Percentiles rank a stretch among this genome's conserved stretches.
Evolutionary conservation across 139 green algal species (phyloP).

Genomic region (Chlorella sp.): DNA sequence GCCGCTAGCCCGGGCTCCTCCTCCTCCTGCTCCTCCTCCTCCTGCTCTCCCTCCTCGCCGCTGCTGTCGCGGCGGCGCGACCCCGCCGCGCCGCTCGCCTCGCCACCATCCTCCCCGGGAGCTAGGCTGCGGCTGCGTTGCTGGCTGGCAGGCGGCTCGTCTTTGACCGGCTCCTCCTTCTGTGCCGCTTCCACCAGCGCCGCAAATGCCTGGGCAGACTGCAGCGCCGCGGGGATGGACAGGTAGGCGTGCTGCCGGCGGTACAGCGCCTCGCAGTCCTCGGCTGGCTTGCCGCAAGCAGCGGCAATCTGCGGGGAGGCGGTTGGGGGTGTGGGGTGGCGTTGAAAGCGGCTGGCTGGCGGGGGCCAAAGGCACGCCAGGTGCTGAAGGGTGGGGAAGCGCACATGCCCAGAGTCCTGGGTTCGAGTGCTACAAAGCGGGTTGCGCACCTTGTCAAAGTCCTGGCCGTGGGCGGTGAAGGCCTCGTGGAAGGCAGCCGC

Average conservation of each 20-base stretch:
- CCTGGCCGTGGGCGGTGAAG: slow-evolving; percentile 38
- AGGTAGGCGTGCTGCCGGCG: slow-evolving; percentile 57
- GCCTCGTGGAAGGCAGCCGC: slow-evolving; percentile 29
- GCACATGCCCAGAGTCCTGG: too few relatives aligned
- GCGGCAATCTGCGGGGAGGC: background rate
- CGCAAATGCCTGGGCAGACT: slow-evolving; percentile 32
- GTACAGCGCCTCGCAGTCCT: slow-evolving; percentile 54
- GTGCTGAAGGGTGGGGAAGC: too few relatives aligned
- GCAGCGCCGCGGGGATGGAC: slow-evolving; percentile 39
- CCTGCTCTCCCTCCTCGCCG: background rate
- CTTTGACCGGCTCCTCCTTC: background rate
- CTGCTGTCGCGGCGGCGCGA: background rate
- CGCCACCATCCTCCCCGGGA: background rate
- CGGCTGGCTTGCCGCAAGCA: background rate
- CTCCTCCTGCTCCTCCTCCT: background rate
- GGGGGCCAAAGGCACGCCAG: too few relatives aligned
- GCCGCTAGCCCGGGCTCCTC: slow-evolving; percentile 8
- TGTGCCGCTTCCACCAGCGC: background rate
- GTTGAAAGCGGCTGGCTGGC: too few relatives aligned
- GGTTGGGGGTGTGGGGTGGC: too few relatives aligned
- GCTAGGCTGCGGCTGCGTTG: background rate
- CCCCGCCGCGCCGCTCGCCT: background rate
- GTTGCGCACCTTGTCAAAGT: slow-evolving; percentile 32
- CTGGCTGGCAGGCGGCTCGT: background rate
- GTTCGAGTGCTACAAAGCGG: too few relatives aligned